Percentiles rank a stretch among this genome's conserved stretches.
phyloP scores from a whole-genome alignment of 192 early-diverging fungal genomes.

The Backusella parvicylindrica region DNA sequence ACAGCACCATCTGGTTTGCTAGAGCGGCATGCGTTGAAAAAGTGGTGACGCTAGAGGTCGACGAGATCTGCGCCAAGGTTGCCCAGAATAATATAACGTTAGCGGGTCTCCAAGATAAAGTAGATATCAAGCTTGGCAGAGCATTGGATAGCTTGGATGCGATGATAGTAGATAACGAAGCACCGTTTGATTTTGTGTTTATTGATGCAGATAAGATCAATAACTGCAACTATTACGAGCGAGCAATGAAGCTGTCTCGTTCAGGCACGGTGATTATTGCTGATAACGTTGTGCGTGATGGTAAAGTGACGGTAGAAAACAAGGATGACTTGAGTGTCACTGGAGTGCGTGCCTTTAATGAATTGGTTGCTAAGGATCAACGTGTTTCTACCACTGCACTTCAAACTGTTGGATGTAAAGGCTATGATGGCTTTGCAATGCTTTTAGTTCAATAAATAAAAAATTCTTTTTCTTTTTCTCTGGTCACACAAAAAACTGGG shows the following conservation, averaged over 20 bases:
- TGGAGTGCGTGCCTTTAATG: not conserved
- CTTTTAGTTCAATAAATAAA: not conserved
- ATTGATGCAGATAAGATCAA: not conserved
- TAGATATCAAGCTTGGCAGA: not conserved
- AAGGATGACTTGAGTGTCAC: not conserved
- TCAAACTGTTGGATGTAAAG: not conserved
- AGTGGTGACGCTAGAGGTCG: not conserved
- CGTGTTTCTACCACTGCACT: not conserved
- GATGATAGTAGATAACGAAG: not conserved
- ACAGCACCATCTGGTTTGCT: not conserved
- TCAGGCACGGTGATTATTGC: not conserved
- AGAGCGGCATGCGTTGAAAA: not conserved
- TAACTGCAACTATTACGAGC: not conserved
- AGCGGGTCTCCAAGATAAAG: not conserved
- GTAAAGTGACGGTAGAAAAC: not conserved
- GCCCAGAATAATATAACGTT: not conserved
- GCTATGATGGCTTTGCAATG: not conserved
- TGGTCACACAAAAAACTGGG: slow-evolving; percentile 2
- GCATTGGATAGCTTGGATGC: not conserved
- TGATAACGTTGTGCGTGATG: not conserved
- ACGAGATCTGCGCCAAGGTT: not conserved
- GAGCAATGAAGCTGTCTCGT: not conserved
- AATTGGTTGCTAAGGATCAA: not conserved
- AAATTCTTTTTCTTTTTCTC: not conserved
- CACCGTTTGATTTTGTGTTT: not conserved